Conservation (phyloP, 192 early-diverging fungal genomes). For the Neocallimastix lanati region DNA sequence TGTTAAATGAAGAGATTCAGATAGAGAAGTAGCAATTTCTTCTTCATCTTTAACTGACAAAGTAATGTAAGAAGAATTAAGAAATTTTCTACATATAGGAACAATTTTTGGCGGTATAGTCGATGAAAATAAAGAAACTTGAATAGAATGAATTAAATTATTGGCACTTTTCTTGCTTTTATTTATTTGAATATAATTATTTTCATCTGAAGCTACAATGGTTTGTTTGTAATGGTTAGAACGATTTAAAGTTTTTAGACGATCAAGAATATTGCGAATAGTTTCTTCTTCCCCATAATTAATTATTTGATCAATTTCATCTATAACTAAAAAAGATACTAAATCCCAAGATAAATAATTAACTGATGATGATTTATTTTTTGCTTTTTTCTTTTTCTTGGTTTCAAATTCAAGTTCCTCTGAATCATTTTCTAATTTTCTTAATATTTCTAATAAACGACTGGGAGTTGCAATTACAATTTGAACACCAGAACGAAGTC, state of each 20-base stretch:
- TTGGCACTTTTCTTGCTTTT: not conserved
- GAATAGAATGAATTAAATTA: not conserved
- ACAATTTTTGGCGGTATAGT: not conserved
- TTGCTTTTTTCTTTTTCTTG: too few relatives aligned
- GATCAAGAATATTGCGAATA: not conserved
- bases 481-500: slow-evolving; percentile 31
- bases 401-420: not conserved
- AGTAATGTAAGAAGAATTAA: not conserved
- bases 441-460: slow-evolving; percentile 11
- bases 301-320: not conserved
- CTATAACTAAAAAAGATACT: not conserved
- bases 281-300: not conserved
- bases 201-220: not conserved
- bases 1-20: not conserved
- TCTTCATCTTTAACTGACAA: not conserved
- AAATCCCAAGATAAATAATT: not conserved
- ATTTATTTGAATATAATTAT: not conserved
- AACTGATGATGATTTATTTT: not conserved
- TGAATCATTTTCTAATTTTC: not conserved
- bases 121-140: not conserved
- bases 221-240: not conserved
- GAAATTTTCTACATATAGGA: not conserved
- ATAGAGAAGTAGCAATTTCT: not conserved
- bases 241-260: not conserved
- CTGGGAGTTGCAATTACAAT: slow-evolving; percentile 35